phyloP scores from a whole-genome alignment of 2,329 filamentous ascomycete genomes.

The Thelonectria rubi region DNA sequence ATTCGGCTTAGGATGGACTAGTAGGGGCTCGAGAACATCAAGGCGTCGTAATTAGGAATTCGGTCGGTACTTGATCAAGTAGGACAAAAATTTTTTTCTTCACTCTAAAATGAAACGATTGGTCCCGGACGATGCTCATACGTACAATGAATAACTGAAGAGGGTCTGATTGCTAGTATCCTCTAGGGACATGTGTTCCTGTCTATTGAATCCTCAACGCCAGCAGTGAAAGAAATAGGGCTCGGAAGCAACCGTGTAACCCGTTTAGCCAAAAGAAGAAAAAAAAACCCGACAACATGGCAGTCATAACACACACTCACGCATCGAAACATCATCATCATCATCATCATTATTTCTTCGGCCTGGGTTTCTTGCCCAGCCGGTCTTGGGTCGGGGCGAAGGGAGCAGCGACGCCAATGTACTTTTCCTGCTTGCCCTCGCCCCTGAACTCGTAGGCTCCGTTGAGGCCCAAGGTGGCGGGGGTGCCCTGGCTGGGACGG shows the following conservation, averaged over 20 bases:
- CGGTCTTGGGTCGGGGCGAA: conserved; percentile 64
- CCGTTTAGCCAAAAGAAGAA: not conserved
- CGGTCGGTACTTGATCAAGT: not conserved
- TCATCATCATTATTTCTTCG: conserved; percentile 42
- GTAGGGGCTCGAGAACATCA: not conserved
- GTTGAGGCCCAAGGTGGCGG: conserved; percentile 53
- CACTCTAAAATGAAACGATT: conserved; percentile 6
- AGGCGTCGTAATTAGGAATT: not conserved
- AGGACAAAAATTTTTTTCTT: no score
- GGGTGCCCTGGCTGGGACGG: conserved; percentile 67
- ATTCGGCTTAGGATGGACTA: not conserved
- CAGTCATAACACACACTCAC: conserved; percentile 7
- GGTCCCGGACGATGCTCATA: not conserved
- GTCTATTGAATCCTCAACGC: conserved; percentile 22
- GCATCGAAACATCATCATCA: conserved; percentile 22
- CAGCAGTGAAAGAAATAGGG: conserved; percentile 9
- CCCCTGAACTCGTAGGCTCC: conserved; percentile 63
- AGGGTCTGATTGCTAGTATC: conserved; percentile 15
- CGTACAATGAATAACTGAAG: not conserved
- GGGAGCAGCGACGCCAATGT: conserved; percentile 64
- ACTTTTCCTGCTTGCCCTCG: conserved; percentile 55
- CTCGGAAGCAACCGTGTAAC: not conserved
- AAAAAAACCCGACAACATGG: conserved; percentile 1
- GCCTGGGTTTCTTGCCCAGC: conserved; percentile 51
- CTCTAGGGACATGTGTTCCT: conserved; percentile 12